Conservation (phyloP, 805 yeast species). For the Maudiozyma bulderi region DNA sequence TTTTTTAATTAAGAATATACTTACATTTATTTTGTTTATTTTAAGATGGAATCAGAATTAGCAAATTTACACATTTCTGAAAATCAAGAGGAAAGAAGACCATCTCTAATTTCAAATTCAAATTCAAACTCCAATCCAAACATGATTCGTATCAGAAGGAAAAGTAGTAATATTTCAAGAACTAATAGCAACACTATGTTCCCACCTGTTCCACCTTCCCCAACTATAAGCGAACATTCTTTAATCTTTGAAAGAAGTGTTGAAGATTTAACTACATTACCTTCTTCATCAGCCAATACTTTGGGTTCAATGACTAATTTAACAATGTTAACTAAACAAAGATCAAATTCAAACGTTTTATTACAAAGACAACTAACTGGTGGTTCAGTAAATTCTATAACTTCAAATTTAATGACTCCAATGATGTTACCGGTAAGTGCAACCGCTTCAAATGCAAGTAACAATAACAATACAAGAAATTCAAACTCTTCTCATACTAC, state of each 20-base stretch:
- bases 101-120: not conserved
- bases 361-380: constrained; percentile 4
- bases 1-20: too few relatives aligned
- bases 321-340: not conserved
- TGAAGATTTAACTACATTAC: constrained; percentile 39
- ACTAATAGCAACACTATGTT: not conserved
- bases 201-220: constrained; percentile 3
- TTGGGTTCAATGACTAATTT: constrained; percentile 3
- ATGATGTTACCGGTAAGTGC: not conserved
- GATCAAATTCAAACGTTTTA: constrained; percentile 4
- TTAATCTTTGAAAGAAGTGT: constrained; percentile 59
- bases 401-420: not conserved
- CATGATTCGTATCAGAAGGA: not conserved
- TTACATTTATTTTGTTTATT: too few relatives aligned
- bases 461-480: not conserved
- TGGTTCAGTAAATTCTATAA: constrained; percentile 2
- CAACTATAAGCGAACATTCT: constrained; percentile 29
- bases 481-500: not conserved
- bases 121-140: not conserved
- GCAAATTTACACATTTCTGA: not conserved
- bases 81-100: not conserved
- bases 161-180: not conserved
- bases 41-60: not conserved
- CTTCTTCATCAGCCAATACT: constrained; percentile 4
- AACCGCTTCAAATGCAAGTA: not conserved